A percentile compares a stretch with the other conserved stretches of the same genome.
Evolutionary conservation across 805 yeast genomes (phyloP).

Genomic region (Sporopachydermia quercuum): DNA sequence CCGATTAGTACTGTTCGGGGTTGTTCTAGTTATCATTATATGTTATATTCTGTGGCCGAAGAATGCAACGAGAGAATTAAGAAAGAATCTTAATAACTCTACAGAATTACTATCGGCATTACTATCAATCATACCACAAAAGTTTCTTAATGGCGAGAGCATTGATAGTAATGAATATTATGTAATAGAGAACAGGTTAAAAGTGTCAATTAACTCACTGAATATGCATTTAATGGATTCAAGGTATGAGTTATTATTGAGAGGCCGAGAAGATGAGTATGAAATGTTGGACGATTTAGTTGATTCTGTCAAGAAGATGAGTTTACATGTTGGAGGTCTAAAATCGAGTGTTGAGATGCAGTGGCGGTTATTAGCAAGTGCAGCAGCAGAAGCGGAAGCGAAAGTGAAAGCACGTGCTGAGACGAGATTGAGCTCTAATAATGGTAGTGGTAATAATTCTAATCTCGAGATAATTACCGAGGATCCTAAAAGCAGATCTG

Average conservation of each 20-base stretch:
- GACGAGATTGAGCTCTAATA: no score
- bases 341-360: slow-evolving; percentile 56
- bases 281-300: slow-evolving; percentile 29
- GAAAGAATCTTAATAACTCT: slow-evolving; percentile 31
- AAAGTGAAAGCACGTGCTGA: slow-evolving; percentile 5
- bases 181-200: slow-evolving; percentile 23
- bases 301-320: slow-evolving; percentile 33
- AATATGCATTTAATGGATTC: slow-evolving; percentile 38
- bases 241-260: slow-evolving; percentile 38
- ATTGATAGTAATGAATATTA: slow-evolving; percentile 19
- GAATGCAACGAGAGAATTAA: slow-evolving; percentile 34
- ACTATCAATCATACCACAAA: slow-evolving; percentile 28
- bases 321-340: slow-evolving; percentile 50
- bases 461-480: no score
- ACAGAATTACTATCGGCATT: slow-evolving; percentile 37
- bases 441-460: no score
- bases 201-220: slow-evolving; percentile 25
- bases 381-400: slow-evolving; percentile 6
- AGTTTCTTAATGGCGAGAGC: slow-evolving; percentile 35
- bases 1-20: slow-evolving; percentile 45
- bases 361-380: slow-evolving; percentile 32
- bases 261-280: slow-evolving; percentile 44
- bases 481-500: no score
- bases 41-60: slow-evolving; percentile 57
- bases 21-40: slow-evolving; percentile 37